A percentile compares a stretch with the other conserved stretches of the same genome.
phyloP scores from a whole-genome alignment of 1,284 basidiomycete species.

The Gastroboletus turbinatus region DNA sequence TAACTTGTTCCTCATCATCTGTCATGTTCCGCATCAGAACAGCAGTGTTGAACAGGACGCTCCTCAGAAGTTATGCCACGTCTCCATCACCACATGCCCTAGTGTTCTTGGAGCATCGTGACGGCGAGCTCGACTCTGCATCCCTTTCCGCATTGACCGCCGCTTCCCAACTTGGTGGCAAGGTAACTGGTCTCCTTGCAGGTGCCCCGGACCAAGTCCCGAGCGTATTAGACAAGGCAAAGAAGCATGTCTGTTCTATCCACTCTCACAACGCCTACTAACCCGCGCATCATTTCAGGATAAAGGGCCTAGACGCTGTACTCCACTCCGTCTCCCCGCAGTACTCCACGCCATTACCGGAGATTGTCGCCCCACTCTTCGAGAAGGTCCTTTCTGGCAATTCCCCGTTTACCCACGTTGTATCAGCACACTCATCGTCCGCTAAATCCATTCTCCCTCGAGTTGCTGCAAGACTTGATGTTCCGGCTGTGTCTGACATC shows the following conservation, averaged over 20 bases:
- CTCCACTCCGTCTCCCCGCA: slow-evolving; percentile 53
- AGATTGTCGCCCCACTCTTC: slow-evolving; percentile 53
- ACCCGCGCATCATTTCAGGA: slow-evolving; percentile 30
- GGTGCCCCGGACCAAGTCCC: slow-evolving; percentile 75
- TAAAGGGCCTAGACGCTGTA: slow-evolving; percentile 48
- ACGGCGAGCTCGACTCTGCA: slow-evolving; percentile 79
- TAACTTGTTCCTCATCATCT: neutral
- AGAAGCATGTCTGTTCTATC: slow-evolving; percentile 56
- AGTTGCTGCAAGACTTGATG: slow-evolving; percentile 84
- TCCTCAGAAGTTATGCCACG: slow-evolving; percentile 56
- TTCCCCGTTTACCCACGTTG: slow-evolving; percentile 82
- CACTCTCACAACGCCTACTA: slow-evolving; percentile 3
- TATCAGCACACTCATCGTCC: slow-evolving; percentile 61
- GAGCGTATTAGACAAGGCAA: slow-evolving; percentile 70
- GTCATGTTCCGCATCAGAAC: slow-evolving; percentile 40
- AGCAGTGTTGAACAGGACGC: slow-evolving; percentile 22
- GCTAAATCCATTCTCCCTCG: slow-evolving; percentile 76
- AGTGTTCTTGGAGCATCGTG: slow-evolving; percentile 86
- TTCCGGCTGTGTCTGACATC: slow-evolving; percentile 89
- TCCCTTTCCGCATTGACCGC: slow-evolving; percentile 92
- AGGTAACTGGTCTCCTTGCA: slow-evolving; percentile 86
- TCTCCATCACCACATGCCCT: slow-evolving; percentile 66
- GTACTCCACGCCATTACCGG: slow-evolving; percentile 50
- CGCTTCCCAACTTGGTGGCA: slow-evolving; percentile 80
- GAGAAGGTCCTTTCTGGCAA: slow-evolving; percentile 49